phyloP scores from a whole-genome alignment of 2,329 filamentous ascomycete species.

The Emergomyces pasteurianus region DNA sequence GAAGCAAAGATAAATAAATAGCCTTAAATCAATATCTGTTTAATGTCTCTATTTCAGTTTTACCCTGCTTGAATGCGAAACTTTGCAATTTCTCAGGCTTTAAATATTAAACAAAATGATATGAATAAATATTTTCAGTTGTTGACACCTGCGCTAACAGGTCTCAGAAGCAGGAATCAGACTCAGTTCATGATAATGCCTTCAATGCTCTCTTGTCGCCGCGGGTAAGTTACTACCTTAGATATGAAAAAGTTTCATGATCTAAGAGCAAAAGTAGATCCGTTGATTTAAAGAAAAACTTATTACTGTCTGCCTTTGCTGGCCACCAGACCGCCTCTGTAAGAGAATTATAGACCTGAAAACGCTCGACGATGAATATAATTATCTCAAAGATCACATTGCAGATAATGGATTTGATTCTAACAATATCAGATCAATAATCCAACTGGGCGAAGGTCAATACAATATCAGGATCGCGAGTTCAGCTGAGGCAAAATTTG shows the following conservation, averaged over 20 bases:
- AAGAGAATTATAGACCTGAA: neutral
- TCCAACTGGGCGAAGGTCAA: neutral
- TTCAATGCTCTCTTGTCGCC: neutral
- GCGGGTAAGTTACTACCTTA: neutral
- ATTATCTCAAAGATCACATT: neutral
- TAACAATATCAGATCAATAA: neutral
- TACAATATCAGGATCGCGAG: neutral
- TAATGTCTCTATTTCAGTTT: neutral
- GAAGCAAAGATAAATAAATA: neutral
- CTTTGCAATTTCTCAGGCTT: neutral
- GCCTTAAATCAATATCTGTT: neutral
- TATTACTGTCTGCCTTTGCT: neutral
- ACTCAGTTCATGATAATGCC: neutral
- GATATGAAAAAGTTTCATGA: neutral
- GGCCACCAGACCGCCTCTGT: neutral
- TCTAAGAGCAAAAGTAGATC: neutral
- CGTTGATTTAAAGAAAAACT: neutral
- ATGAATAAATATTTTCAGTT: neutral
- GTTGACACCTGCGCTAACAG: neutral
- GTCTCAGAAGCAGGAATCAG: neutral
- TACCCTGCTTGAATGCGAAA: neutral
- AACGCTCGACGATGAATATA: neutral
- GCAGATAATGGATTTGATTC: neutral
- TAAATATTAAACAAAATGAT: neutral
- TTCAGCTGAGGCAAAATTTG: neutral